phyloP scores from a whole-genome alignment of 345 rosid genomes.

The Cardiospermum halicacabum region DNA sequence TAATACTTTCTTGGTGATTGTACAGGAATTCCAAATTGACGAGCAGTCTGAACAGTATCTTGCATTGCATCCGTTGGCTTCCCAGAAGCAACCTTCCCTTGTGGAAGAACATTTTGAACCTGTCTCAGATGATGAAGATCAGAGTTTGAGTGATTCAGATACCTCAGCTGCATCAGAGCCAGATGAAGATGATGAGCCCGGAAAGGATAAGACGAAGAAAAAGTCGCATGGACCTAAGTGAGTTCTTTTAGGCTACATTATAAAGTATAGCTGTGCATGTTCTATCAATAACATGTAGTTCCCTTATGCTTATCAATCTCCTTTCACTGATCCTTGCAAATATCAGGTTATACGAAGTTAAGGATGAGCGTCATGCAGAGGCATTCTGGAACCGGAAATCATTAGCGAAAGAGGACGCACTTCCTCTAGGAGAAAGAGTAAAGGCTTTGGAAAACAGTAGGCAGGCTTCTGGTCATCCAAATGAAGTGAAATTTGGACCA shows the following conservation, averaged over 20 bases:
- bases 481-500: constrained; percentile 65
- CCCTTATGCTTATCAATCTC: not conserved
- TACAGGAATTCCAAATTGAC: constrained; percentile 80
- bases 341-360: constrained; percentile 71
- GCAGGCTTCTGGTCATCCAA: constrained; percentile 29
- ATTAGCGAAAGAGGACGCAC: constrained; percentile 66
- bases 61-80: constrained; percentile 70
- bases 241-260: constrained; percentile 11
- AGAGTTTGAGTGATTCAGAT: constrained; percentile 53
- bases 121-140: constrained; percentile 43
- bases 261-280: not conserved
- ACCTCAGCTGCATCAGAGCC: constrained; percentile 33
- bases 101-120: constrained; percentile 86
- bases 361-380: constrained; percentile 81
- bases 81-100: constrained; percentile 56
- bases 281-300: not conserved
- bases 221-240: constrained; percentile 67
- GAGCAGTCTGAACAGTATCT: constrained; percentile 54
- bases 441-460: constrained; percentile 46
- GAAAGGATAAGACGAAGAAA: constrained; percentile 30
- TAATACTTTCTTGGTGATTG: constrained; percentile 16
- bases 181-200: constrained; percentile 46
- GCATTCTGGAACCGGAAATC: constrained; percentile 63
- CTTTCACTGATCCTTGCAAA: not conserved
- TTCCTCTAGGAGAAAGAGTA: constrained; percentile 77